These are phyloP conservation scores for Colletotrichum melonis DNA, from an alignment of 2,329 filamentous ascomycete genomes.

Conservation along the genomic window DNA sequence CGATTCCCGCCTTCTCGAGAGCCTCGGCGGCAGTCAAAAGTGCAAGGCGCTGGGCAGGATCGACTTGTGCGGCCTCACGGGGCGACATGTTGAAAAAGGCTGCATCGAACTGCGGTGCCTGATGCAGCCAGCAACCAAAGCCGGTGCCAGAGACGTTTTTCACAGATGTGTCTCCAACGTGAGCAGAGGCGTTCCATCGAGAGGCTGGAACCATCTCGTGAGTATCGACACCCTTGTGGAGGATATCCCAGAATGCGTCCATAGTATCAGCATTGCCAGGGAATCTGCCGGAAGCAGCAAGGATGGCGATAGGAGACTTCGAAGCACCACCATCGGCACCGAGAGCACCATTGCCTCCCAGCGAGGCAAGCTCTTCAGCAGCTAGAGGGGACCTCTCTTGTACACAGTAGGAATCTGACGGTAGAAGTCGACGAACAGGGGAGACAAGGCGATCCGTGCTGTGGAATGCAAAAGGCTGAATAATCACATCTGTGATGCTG, in stretches of 20 bases:
- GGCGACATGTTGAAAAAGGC: slow-evolving; percentile 81
- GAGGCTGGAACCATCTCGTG: slow-evolving; percentile 36
- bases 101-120: slow-evolving; percentile 74
- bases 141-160: slow-evolving; percentile 37
- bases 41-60: slow-evolving; percentile 80
- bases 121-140: slow-evolving; percentile 63
- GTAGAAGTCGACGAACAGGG: not conserved
- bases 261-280: slow-evolving; percentile 50
- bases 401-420: not conserved
- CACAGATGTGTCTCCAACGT: not conserved
- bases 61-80: slow-evolving; percentile 73
- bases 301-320: slow-evolving; percentile 44
- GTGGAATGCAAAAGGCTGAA: slow-evolving; percentile 1
- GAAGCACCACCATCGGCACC: not conserved
- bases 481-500: not conserved
- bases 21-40: slow-evolving; percentile 83
- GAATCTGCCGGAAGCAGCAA: slow-evolving; percentile 55
- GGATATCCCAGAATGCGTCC: slow-evolving; percentile 49
- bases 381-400: not conserved
- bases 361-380: not conserved
- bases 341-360: not conserved
- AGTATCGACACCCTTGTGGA: slow-evolving; percentile 39
- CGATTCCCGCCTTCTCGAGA: slow-evolving; percentile 79
- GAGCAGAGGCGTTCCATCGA: not conserved
- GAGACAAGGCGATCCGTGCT: not conserved